Base-by-base conservation (phyloP, 1,284 basidiomycete species). In the Cryptococcus sp. region DNA sequence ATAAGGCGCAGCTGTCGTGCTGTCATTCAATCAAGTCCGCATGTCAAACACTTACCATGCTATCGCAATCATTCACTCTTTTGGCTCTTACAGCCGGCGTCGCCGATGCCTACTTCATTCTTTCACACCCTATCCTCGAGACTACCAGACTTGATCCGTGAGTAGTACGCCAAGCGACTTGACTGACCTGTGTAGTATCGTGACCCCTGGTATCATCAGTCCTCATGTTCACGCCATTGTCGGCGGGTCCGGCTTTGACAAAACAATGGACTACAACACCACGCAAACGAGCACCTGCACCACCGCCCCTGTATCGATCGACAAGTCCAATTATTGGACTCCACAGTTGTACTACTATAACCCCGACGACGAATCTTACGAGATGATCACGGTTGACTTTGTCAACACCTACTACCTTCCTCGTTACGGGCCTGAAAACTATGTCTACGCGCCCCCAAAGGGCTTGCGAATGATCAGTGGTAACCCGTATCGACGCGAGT, bases 311-410 rank as follows among this genome's bases (percentile, higher is more conserved):
- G 41, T 70, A 25, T 63, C 68, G 29, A 68, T 59, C 20, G 73
- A 75, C 64, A 75, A 73, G 60, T 71, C 69, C 1, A 71, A 70
- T 46, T 75, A 73, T 50, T 70, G 69, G 69, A 64, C 63, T 58
- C 69, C 69, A 34, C 41, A 34, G 13, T 19, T 22, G 38, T 16
- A 39, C 11, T n/a, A 26, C 38, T 44, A 38, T 34, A 57, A 45
- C n/a, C 47, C 38, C 3, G 16, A 54, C 39, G 8, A 40, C 58
- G 60, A 55, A 19, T 43, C 60, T 16, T 63, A 60, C 44, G 52
- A 54, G 4, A 52, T 60, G 41, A 50, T 58, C 55, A 17, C 68
- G 13, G 63, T 19, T 29, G 41, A 34, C 13, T 23, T 22, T 29
- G 50, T 44, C 20, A 58, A 39, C 44, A 54, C 54, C 8, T 62